phyloP scores from a whole-genome alignment of 2,329 filamentous ascomycete species.

The Zasmidium citrigriseum region DNA sequence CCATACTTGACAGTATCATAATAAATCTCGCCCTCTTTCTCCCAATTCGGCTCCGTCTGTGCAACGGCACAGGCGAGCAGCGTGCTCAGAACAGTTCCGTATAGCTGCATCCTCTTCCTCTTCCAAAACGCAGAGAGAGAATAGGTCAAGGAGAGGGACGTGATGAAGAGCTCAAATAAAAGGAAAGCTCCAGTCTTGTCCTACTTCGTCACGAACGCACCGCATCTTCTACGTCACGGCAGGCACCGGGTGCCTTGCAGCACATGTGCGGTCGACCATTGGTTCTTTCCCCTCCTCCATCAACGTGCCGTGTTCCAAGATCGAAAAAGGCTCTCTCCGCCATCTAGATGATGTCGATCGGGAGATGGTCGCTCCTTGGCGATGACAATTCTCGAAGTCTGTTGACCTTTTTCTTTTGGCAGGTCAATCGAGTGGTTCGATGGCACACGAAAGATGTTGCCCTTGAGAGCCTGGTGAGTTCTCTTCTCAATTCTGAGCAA shows the following conservation, averaged over 20 bases:
- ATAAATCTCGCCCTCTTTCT: slow-evolving; percentile 6
- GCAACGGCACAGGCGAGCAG: not conserved
- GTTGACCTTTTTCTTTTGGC: not conserved
- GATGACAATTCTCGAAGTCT: not conserved
- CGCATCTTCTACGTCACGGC: not conserved
- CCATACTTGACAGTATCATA: slow-evolving; percentile 39
- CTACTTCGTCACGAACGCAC: slow-evolving; percentile 3
- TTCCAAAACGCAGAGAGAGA: not conserved
- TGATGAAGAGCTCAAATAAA: not conserved
- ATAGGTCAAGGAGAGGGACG: not conserved
- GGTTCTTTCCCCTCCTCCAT: not conserved
- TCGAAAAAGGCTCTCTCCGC: not conserved
- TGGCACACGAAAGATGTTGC: too few relatives aligned
- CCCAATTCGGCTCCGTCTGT: not conserved
- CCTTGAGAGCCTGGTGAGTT: not conserved
- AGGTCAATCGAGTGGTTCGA: too few relatives aligned
- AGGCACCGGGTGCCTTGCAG: not conserved
- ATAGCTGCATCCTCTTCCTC: not conserved
- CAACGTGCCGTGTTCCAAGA: not conserved
- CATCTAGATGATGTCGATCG: not conserved
- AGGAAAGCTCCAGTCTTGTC: not conserved
- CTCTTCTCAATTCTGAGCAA: not conserved
- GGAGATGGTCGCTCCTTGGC: not conserved
- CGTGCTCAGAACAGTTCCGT: not conserved
- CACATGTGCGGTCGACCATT: not conserved